Conservation (phyloP, 2,329 filamentous ascomycete genomes). For the Ceratocystis cacaofunesta region DNA sequence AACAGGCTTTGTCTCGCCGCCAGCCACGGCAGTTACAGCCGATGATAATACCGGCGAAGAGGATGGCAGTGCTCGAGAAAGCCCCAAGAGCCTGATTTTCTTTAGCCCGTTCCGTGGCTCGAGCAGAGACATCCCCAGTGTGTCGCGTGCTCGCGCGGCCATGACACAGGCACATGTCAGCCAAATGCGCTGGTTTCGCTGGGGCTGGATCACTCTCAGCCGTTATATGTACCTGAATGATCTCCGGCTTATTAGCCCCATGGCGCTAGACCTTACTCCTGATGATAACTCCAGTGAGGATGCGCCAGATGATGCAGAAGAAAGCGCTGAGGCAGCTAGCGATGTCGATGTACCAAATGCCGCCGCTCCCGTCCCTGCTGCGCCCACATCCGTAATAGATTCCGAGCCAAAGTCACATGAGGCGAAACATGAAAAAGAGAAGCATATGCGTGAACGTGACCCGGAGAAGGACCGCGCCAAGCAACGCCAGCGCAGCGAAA, state of each 20-base stretch:
- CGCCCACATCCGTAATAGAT: not conserved
- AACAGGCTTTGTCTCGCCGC: slow-evolving; percentile 18
- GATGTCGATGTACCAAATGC: not conserved
- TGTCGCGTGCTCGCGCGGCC: slow-evolving; percentile 54
- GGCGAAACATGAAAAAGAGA: slow-evolving; percentile 10
- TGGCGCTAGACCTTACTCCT: slow-evolving; percentile 17
- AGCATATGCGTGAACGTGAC: slow-evolving; percentile 11
- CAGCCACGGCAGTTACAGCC: not conserved
- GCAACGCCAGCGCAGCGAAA: not conserved
- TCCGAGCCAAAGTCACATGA: not conserved
- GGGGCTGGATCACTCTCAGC: slow-evolving; percentile 82
- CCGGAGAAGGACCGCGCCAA: slow-evolving; percentile 5
- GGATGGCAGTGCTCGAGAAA: slow-evolving; percentile 21
- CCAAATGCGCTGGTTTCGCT: slow-evolving; percentile 98
- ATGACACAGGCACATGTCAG: slow-evolving; percentile 86
- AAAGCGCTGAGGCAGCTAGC: not conserved
- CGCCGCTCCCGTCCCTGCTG: not conserved
- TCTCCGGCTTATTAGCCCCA: slow-evolving; percentile 39
- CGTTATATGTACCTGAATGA: slow-evolving; percentile 96
- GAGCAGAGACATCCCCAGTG: slow-evolving; percentile 21
- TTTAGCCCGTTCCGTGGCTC: slow-evolving; percentile 53
- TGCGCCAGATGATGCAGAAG: not conserved
- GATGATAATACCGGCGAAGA: slow-evolving; percentile 12
- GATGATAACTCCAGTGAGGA: not conserved
- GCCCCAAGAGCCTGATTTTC: slow-evolving; percentile 50